A percentile compares a stretch with the other conserved stretches of the same genome.
Conservation (phyloP, 768 basidiomycete species). For the Lentinula boryana region DNA sequence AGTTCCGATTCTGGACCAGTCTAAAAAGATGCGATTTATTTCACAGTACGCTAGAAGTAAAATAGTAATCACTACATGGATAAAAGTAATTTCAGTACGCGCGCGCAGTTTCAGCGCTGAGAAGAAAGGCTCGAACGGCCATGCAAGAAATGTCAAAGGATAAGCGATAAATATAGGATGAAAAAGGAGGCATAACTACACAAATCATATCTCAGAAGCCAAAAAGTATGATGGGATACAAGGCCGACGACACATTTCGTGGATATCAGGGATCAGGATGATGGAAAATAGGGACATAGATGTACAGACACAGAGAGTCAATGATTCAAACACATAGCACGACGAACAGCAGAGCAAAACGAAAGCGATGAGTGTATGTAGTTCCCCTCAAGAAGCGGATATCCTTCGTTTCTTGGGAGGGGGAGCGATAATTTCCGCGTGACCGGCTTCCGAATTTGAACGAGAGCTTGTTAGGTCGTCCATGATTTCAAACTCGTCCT, state of each 20-base stretch:
- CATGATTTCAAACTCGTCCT: constrained; percentile 17
- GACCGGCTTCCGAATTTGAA: not conserved
- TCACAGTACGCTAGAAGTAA: not conserved
- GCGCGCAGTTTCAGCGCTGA: not conserved
- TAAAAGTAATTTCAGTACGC: not conserved
- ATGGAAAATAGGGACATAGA: constrained; percentile 9
- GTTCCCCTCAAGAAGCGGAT: constrained; percentile 10
- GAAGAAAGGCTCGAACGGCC: not conserved
- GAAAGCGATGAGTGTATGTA: constrained; percentile 9
- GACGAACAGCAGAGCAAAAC: constrained; percentile 11
- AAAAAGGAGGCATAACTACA: constrained; percentile 3
- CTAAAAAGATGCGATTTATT: not conserved
- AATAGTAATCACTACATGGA: not conserved
- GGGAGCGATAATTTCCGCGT: constrained; percentile 9
- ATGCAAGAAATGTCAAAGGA: not conserved
- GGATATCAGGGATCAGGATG: not conserved
- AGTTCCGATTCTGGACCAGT: not conserved
- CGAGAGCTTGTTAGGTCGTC: not conserved
- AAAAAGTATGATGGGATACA: constrained; percentile 3
- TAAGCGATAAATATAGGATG: constrained; percentile 4
- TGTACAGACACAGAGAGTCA: constrained; percentile 9
- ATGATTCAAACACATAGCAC: constrained; percentile 28
- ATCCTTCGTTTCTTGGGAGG: constrained; percentile 9
- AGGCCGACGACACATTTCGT: constrained; percentile 12
- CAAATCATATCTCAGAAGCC: not conserved